Evolutionary conservation across 768 basidiomycete species (phyloP).

Genomic region (Hemileccinum impolitum): DNA sequence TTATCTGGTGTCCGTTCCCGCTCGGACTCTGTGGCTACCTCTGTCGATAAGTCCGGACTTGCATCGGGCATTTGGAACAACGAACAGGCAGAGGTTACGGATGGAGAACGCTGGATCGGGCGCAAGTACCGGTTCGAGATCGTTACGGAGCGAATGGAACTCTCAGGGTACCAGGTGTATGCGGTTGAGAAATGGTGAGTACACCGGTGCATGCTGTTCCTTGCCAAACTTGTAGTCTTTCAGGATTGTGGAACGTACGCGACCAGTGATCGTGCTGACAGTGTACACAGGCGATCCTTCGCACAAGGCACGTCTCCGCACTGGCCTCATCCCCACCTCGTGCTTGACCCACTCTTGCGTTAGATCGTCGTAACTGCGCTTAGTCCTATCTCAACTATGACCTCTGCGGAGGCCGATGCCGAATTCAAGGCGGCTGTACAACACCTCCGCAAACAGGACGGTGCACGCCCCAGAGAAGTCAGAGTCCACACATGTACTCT

Average conservation of each 20-base stretch:
- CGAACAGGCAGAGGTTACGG: slow-evolving; percentile 12
- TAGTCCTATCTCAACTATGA: slow-evolving; percentile 41
- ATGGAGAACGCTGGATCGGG: slow-evolving; percentile 44
- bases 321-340: neutral
- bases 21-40: slow-evolving; percentile 29
- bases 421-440: slow-evolving; percentile 64
- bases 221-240: neutral
- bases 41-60: slow-evolving; percentile 13
- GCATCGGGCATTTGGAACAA: neutral
- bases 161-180: slow-evolving; percentile 71
- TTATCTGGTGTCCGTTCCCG: slow-evolving; percentile 31
- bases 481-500: slow-evolving; percentile 5
- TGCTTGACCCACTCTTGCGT: slow-evolving; percentile 14
- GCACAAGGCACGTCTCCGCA: slow-evolving; percentile 49
- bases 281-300: slow-evolving; percentile 76
- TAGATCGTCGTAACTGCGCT: slow-evolving; percentile 63
- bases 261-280: slow-evolving; percentile 56
- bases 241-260: slow-evolving; percentile 67
- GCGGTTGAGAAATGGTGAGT: slow-evolving; percentile 81
- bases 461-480: slow-evolving; percentile 72
- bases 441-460: slow-evolving; percentile 57
- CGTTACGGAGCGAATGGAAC: slow-evolving; percentile 43
- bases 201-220: neutral
- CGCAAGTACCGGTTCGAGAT: slow-evolving; percentile 47
- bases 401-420: slow-evolving; percentile 40